Conservation (phyloP, 208 protist genomes). For the Wallacemonas sp. region DNA sequence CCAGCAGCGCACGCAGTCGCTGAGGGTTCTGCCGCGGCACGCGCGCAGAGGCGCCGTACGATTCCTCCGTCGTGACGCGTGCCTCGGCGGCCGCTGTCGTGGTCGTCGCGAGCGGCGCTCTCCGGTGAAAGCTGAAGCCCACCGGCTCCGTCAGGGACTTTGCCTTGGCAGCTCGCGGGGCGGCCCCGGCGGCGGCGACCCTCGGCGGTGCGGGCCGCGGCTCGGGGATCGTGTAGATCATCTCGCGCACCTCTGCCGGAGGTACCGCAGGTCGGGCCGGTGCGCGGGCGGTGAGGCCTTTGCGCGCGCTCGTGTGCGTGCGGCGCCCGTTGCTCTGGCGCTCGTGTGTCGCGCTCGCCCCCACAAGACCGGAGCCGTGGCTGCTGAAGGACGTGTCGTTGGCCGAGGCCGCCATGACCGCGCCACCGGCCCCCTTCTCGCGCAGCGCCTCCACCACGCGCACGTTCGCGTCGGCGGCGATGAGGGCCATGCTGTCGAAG, state of each 20-base stretch:
- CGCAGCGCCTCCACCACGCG: conserved; percentile 44
- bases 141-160: conserved; percentile 32
- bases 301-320: conserved; percentile 4
- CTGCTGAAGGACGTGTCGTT: conserved; percentile 14
- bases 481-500: conserved; percentile 26
- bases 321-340: background rate
- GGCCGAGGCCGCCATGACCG: background rate
- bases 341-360: background rate
- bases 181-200: conserved; percentile 7
- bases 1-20: conserved; percentile 25
- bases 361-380: background rate
- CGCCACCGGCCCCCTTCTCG: conserved; percentile 14
- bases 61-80: background rate
- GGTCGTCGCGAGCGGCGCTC: background rate
- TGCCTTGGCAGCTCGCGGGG: background rate
- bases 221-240: conserved; percentile 69
- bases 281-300: background rate
- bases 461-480: conserved; percentile 24
- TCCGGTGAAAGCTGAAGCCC: conserved; percentile 38
- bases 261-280: conserved; percentile 27
- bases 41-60: conserved; percentile 2
- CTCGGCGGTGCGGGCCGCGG: conserved; percentile 41
- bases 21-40: conserved; percentile 16
- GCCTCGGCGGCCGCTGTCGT: background rate
- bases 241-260: conserved; percentile 73